phyloP scores from a whole-genome alignment of 2,329 filamentous ascomycete species.

The Phyllosticta citriasiana region DNA sequence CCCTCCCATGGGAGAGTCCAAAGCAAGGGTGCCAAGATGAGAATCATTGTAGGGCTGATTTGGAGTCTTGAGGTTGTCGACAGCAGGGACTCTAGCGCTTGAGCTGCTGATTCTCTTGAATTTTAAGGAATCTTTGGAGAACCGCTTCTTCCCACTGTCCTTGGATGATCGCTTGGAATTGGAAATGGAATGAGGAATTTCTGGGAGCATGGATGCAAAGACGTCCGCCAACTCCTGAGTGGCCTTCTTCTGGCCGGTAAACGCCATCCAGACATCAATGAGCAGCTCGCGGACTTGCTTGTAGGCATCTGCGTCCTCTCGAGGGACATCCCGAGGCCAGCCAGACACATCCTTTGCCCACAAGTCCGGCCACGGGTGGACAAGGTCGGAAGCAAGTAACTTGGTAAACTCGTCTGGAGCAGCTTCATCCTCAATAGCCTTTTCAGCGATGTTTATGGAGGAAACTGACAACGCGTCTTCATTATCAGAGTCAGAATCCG shows the following conservation, averaged over 20 bases:
- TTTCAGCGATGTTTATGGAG: too few relatives aligned
- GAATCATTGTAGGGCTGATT: neutral
- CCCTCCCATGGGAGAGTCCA: neutral
- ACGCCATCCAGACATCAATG: neutral
- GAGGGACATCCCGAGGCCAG: neutral
- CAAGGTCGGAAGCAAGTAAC: neutral
- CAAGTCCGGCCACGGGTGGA: conserved; percentile 4
- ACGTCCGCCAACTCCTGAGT: neutral
- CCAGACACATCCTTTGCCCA: neutral
- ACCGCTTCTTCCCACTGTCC: neutral
- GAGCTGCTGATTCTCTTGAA: neutral
- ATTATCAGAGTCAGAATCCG: neutral
- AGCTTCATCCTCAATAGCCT: neutral
- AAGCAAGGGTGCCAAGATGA: neutral
- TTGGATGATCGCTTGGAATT: neutral
- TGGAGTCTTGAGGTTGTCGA: neutral
- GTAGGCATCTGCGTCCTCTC: neutral
- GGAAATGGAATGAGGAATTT: neutral
- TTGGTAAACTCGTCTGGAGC: neutral
- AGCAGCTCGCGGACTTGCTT: neutral
- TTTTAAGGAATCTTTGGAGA: neutral
- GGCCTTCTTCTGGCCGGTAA: conserved; percentile 1
- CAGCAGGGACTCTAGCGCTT: neutral
- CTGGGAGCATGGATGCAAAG: neutral
- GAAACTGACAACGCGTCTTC: neutral